phyloP scores from a whole-genome alignment of 257 asterid species.

The Solanum chiquidenum region DNA sequence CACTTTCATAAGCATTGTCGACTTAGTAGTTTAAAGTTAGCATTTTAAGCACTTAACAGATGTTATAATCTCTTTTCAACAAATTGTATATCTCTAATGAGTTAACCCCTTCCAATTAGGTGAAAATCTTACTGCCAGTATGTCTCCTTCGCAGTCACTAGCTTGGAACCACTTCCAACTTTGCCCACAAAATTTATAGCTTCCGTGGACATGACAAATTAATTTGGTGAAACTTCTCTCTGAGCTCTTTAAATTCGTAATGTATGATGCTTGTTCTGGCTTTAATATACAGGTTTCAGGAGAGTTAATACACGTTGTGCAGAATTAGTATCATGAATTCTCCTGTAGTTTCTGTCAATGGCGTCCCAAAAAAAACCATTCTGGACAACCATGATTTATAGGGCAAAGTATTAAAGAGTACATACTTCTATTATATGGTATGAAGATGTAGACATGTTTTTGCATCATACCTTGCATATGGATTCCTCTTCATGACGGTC shows the following conservation, averaged over 20 bases:
- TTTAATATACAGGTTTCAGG: not conserved
- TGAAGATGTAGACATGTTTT: not conserved
- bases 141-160: not conserved
- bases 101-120: not conserved
- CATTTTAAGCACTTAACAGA: not conserved
- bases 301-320: not conserved
- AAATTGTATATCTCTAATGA: not conserved
- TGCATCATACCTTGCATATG: not conserved
- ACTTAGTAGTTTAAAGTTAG: not conserved
- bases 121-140: not conserved
- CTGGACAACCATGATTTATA: not conserved
- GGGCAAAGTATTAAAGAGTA: not conserved
- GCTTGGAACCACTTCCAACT: not conserved
- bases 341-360: not conserved
- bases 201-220: not conserved
- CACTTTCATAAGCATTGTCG: not conserved
- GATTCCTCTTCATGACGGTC: not conserved
- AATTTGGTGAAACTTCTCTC: not conserved
- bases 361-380: not conserved
- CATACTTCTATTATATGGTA: not conserved
- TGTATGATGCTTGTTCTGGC: not conserved
- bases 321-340: not conserved
- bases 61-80: not conserved
- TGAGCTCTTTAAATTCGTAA: not conserved
- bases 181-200: not conserved